These are phyloP conservation scores for Sanghuangporus sanghuang DNA, from an alignment of 1,284 basidiomycete genomes.

Conservation along the genomic window DNA sequence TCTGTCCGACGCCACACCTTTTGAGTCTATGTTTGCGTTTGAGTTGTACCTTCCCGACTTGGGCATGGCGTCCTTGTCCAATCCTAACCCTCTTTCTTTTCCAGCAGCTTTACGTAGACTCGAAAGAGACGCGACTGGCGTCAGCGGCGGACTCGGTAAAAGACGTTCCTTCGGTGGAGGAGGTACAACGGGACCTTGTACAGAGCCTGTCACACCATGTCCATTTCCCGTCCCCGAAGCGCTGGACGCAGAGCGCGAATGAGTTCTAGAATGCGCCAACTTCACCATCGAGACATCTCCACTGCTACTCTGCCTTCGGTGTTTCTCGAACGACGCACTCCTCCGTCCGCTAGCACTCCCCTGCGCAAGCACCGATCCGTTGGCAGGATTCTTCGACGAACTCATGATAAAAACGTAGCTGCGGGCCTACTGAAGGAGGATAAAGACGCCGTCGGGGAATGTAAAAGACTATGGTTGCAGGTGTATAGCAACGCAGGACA, in stretches of 20 bases:
- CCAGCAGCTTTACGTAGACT: conserved; percentile 7
- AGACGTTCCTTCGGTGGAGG: conserved; percentile 15
- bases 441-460: background rate
- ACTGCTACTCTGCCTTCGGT: background rate
- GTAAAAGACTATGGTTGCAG: background rate
- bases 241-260: background rate
- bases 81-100: background rate
- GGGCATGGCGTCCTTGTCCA: background rate
- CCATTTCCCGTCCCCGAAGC: background rate
- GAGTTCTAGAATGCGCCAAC: background rate
- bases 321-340: conserved; percentile 4
- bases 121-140: conserved; percentile 15
- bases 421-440: background rate
- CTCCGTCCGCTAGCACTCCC: background rate
- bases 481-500: background rate
- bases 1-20: background rate
- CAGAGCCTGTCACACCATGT: background rate
- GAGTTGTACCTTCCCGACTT: background rate
- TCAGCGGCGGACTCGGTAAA: conserved; percentile 21
- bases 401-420: background rate
- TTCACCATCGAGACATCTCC: background rate
- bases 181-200: background rate
- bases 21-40: background rate
- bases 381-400: background rate
- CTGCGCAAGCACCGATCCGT: background rate